A percentile compares a stretch with the other conserved stretches of the same genome.
These are phyloP conservation scores for Coemansia sp. DNA, from an alignment of 192 early-diverging fungal genomes.

Conservation along the genomic window DNA sequence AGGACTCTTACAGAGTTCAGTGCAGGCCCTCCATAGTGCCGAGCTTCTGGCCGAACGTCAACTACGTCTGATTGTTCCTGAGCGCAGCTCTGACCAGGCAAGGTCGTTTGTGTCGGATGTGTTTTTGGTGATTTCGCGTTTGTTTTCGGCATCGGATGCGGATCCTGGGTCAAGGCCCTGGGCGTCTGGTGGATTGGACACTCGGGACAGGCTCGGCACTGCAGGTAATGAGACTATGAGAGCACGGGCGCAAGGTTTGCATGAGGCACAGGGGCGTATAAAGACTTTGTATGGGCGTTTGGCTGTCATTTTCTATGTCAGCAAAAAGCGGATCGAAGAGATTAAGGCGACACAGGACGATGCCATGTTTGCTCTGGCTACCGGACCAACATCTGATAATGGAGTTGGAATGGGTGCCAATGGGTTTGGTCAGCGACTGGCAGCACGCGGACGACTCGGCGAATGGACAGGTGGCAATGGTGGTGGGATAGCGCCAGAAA, in stretches of 20 bases:
- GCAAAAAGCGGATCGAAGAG: slow-evolving; percentile 17
- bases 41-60: slow-evolving; percentile 31
- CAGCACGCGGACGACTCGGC: slow-evolving; percentile 9
- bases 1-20: slow-evolving; percentile 6
- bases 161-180: not conserved
- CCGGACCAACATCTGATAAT: no score
- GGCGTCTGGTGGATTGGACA: not conserved
- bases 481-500: slow-evolving; percentile 20
- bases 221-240: slow-evolving; percentile 21
- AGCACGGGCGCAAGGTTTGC: slow-evolving; percentile 17
- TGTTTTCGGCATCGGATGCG: slow-evolving; percentile 17
- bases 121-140: slow-evolving; percentile 15
- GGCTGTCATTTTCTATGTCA: slow-evolving; percentile 21
- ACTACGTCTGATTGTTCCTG: slow-evolving; percentile 30
- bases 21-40: slow-evolving; percentile 18
- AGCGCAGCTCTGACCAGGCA: slow-evolving; percentile 28
- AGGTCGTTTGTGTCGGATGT: slow-evolving; percentile 18
- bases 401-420: no score
- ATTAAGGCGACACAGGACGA: slow-evolving; percentile 23
- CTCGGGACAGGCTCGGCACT: not conserved
- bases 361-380: slow-evolving; percentile 5
- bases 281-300: slow-evolving; percentile 11
- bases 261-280: slow-evolving; percentile 23
- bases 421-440: slow-evolving; percentile 21
- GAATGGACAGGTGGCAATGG: not conserved